Percentiles rank a stretch among this genome's conserved stretches.
phyloP scores from a whole-genome alignment of 116 monocot species.

The Dioscorea cayenensis region DNA sequence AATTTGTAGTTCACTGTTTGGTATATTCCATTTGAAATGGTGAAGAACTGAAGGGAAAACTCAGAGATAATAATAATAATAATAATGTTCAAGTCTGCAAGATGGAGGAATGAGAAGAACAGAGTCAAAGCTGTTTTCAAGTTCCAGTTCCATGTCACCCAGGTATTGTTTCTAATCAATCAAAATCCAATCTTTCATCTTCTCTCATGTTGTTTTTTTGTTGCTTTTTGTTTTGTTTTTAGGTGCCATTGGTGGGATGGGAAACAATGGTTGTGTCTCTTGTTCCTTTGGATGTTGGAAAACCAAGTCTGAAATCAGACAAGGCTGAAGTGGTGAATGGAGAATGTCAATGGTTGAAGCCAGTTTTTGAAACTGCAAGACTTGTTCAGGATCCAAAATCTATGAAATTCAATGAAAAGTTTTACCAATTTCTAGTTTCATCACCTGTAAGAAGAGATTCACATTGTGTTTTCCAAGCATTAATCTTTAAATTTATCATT shows the following conservation, averaged over 20 bases:
- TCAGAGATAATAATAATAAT: conserved; percentile 16
- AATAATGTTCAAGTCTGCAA: conserved; percentile 57
- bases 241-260: conserved; percentile 69
- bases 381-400: conserved; percentile 56
- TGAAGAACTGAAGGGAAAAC: conserved; percentile 7
- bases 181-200: too few relatives aligned
- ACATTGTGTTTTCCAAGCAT: neutral
- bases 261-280: conserved; percentile 55
- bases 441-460: conserved; percentile 27
- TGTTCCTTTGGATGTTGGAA: conserved; percentile 58
- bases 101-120: conserved; percentile 88
- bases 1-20: too few relatives aligned
- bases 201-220: neutral
- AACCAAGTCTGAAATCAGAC: conserved; percentile 64
- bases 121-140: conserved; percentile 84
- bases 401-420: conserved; percentile 62
- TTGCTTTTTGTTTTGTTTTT: neutral
- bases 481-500: neutral
- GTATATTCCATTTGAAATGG: neutral
- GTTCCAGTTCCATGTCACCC: conserved; percentile 66
- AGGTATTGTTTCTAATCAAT: conserved; percentile 31
- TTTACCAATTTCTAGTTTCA: conserved; percentile 64
- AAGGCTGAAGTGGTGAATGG: conserved; percentile 50
- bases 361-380: conserved; percentile 61
- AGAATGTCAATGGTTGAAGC: conserved; percentile 54